Evolutionary conservation across 2,329 filamentous ascomycete species (phyloP).

Genomic region (Xylariaceae sp.): DNA sequence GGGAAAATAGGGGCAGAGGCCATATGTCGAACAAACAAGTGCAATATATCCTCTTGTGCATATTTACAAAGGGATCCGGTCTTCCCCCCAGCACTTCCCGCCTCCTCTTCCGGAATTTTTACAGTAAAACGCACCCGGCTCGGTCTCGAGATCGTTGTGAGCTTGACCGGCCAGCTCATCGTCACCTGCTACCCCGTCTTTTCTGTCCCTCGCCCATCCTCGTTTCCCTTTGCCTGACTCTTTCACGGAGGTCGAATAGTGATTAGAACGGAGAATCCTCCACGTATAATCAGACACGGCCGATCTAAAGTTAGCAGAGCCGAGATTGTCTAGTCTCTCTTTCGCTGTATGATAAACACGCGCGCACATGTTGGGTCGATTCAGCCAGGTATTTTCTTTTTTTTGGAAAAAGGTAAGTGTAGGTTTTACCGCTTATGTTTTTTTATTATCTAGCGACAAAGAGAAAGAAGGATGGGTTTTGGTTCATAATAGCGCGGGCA

Average conservation of each 20-base stretch:
- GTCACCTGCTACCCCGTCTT: background rate
- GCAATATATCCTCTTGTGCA: constrained; percentile 30
- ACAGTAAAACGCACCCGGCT: constrained; percentile 11
- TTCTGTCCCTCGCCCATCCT: constrained; percentile 6
- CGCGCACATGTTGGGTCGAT: constrained; percentile 12
- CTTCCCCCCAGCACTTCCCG: no score
- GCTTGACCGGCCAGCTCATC: no score
- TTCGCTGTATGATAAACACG: constrained; percentile 18
- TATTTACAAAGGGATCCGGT: constrained; percentile 24
- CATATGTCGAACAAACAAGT: constrained; percentile 17
- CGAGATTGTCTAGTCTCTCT: background rate
- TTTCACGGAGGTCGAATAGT: background rate
- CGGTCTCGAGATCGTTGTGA: no score
- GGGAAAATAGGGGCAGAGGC: background rate
- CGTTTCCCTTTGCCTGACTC: background rate
- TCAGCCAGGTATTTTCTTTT: constrained; percentile 14
- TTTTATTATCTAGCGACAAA: constrained; percentile 37
- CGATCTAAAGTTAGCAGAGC: constrained; percentile 12
- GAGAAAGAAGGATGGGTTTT: constrained; percentile 19
- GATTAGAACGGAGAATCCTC: constrained; percentile 7
- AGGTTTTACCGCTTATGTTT: no score
- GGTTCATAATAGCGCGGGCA: constrained; percentile 19
- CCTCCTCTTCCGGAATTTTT: no score
- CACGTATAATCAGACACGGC: constrained; percentile 1
- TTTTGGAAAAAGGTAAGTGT: constrained; percentile 6